Evolutionary conservation across 2,329 filamentous ascomycete genomes (phyloP), one percentile per base, ranked within the genome.

Genomic region (Biscogniauxia marginata): DNA sequence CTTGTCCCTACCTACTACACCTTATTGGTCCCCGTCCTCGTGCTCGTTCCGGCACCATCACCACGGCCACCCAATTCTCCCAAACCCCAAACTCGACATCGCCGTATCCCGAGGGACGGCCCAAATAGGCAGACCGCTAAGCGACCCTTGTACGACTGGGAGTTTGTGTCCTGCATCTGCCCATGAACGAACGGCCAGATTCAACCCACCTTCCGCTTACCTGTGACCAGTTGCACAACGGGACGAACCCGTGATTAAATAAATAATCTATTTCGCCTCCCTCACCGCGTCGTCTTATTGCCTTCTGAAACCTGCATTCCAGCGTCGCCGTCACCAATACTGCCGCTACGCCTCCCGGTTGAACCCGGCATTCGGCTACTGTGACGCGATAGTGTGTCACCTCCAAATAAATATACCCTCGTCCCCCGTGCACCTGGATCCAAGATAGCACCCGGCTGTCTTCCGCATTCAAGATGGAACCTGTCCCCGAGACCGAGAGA

Each of bases 401-500:
- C 7, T 34, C 22, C 34, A 30, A 46, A 52, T 21, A 18, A 51
- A 49, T 30, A 23, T 30, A 59, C 21, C 51, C 54, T 34, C 46
- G 50, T 48, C 47, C 54, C 45, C 56, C 56, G 59, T 63, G 59
- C 53, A 55, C 48, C 50, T 44, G 18, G 25, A 44, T 21, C 48
- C 49, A 51, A 59, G 39, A 47, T 55, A 60, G 55, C 54, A 54
- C 30, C 51, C 49, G 24, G 20, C 19, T 53, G 20, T 49, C 43
- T 18, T 39, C n/a, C 39, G 18, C 13, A 60, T 13, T 49, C 70
- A 72, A 65, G 64, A 88, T 88, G 85, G 85, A 88, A 73, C 83
- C 84, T 56, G 85, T 88, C 67, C 85, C 85, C 63, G 85, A 88
- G 75, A 85, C 84, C 50, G 83, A 87, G 76, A 79, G 84, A 62